Conservation (phyloP, 2,329 filamentous ascomycete genomes). For the Penicillium sp. region DNA sequence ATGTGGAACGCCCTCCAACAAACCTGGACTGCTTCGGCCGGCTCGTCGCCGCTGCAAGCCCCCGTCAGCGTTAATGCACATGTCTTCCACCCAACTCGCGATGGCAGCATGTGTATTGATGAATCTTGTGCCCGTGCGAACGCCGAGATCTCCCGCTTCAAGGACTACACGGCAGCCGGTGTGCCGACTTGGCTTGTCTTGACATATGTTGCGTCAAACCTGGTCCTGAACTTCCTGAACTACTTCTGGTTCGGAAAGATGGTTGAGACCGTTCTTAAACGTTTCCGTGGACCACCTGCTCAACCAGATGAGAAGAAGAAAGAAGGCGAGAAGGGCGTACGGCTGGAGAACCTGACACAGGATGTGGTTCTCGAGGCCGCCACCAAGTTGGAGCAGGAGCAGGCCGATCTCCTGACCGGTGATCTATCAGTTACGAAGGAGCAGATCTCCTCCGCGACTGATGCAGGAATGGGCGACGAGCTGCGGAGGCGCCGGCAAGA, state of each 20-base stretch:
- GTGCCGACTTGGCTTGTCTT: constrained; percentile 58
- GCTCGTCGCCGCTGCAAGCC: constrained; percentile 26
- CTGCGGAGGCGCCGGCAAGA: constrained; percentile 3
- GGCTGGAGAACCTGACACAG: constrained; percentile 27
- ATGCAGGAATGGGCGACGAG: not conserved
- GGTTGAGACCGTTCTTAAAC: constrained; percentile 62
- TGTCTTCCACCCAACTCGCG: constrained; percentile 34
- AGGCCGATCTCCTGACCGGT: constrained; percentile 28
- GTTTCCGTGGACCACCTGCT: constrained; percentile 50
- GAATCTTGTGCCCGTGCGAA: constrained; percentile 41
- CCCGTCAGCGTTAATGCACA: constrained; percentile 34
- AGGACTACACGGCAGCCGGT: constrained; percentile 36
- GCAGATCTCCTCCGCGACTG: constrained; percentile 13
- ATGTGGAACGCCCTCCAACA: constrained; percentile 54
- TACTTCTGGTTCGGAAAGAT: constrained; percentile 67
- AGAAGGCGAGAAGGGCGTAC: constrained; percentile 20
- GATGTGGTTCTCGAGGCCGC: constrained; percentile 39
- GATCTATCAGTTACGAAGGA: constrained; percentile 19
- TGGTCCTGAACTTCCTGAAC: constrained; percentile 61
- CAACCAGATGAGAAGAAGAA: constrained; percentile 23
- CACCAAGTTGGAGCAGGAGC: constrained; percentile 29
- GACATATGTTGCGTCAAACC: constrained; percentile 58
- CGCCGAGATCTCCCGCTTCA: constrained; percentile 51
- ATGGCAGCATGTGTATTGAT: constrained; percentile 38
- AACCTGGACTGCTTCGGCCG: constrained; percentile 35